Base-by-base conservation (phyloP, 2,329 filamentous ascomycete species). In the Diplodia seriata region DNA sequence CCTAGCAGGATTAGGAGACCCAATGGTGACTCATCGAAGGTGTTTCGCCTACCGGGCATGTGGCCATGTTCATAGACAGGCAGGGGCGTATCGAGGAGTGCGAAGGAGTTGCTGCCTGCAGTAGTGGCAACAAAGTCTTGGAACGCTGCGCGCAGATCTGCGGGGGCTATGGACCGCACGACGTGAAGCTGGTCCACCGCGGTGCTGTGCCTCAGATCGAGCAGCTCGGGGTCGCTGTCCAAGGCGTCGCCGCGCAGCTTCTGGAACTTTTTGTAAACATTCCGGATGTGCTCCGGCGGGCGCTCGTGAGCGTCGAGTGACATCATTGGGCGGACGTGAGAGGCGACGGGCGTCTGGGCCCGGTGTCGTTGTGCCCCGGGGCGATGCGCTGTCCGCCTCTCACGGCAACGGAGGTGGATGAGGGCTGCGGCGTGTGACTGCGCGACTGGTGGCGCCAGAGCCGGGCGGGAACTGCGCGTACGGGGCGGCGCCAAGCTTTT, bases 251-350 rank as follows among this genome's bases (percentile, higher is more conserved):
- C 38, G 43, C 88, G 85, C 47, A 87, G 83, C 70, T 86, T 90
- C 29, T 90, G 88, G 72, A 90, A 92, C 51, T 81, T 81, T 78
- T 97, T 97, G 86, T 93, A 97, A 66, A 88, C 81, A 55, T 85
- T 81, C 70, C 89, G 88, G 71, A 97, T 83, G 61, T 83, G 78
- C 14, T 89, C 87, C 3, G 93, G 91, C 1, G 93, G 92, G 73
- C 89, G 89, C 77, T 93, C 88, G 76, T 94, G 88, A 33, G 93
- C 90, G 78, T 97, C 91, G 2, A 94, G 82, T 62, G 47, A 72
- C 65, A 64, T 64, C n/a, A 51, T 63, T 63, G 59, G 47, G 9
- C 36, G 59, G 47, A 38, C 18, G 31, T 20, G 55, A 29, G 33
- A 56, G 29, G 36, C 54, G n/a, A 9, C 26, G 26, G 26, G 26